phyloP scores from a whole-genome alignment of 2,329 filamentous ascomycete species.

The Incumbomyces delicatus region DNA sequence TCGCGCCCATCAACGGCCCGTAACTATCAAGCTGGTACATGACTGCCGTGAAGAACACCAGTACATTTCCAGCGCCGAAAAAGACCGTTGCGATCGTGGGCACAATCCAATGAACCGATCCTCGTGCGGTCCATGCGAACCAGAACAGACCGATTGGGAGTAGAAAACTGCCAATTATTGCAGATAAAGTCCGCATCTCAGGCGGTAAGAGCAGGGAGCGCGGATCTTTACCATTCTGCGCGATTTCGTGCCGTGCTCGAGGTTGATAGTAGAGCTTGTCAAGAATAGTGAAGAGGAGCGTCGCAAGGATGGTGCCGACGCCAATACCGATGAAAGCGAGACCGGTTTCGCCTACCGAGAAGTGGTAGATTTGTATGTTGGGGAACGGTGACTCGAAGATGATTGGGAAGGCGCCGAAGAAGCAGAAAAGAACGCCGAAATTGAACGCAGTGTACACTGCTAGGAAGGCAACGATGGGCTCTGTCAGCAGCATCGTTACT shows the following conservation, averaged over 20 bases:
- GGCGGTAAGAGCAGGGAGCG: conserved; percentile 28
- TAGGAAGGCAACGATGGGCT: conserved; percentile 59
- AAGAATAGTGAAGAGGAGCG: conserved; percentile 15
- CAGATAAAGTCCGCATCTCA: conserved; percentile 39
- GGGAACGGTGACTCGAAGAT: conserved; percentile 52
- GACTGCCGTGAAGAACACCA: conserved; percentile 38
- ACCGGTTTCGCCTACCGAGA: conserved; percentile 57
- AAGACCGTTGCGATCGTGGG: conserved; percentile 20
- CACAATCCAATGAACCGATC: conserved; percentile 32
- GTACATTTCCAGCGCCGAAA: conserved; percentile 23
- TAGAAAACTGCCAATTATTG: conserved; percentile 40
- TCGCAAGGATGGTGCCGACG: conserved; percentile 52
- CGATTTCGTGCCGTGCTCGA: conserved; percentile 9
- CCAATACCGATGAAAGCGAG: conserved; percentile 78
- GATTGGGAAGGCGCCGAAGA: conserved; percentile 74
- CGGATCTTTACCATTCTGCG: conserved; percentile 8
- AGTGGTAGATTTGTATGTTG: conserved; percentile 48
- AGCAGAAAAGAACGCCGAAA: conserved; percentile 72
- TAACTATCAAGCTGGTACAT: conserved; percentile 26
- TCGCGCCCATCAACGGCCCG: conserved; percentile 21
- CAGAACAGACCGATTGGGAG: conserved; percentile 40
- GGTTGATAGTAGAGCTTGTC: conserved; percentile 18
- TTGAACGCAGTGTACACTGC: conserved; percentile 67
- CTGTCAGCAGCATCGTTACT: conserved; percentile 54
- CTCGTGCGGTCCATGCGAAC: conserved; percentile 39